These are phyloP conservation scores for Ogataea allantospora DNA, from an alignment of 805 yeast species.

Conservation along the genomic window DNA sequence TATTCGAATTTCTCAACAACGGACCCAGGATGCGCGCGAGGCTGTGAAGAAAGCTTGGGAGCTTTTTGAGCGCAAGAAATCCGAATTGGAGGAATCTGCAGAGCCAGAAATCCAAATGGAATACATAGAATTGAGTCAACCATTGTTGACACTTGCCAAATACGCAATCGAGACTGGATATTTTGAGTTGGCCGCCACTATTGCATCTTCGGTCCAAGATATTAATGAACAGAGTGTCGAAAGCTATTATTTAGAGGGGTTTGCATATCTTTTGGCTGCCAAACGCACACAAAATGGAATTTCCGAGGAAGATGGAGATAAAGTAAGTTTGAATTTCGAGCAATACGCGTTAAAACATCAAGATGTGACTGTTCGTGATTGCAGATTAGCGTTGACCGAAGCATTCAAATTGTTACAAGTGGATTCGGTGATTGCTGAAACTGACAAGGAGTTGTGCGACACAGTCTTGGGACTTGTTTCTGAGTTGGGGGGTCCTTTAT, in stretches of 20 bases:
- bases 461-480: conserved; percentile 51
- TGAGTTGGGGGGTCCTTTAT: conserved; percentile 61
- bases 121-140: conserved; percentile 67
- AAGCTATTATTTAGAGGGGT: conserved; percentile 77
- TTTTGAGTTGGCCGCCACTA: conserved; percentile 63
- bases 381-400: conserved; percentile 40
- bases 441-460: conserved; percentile 57
- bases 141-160: conserved; percentile 68
- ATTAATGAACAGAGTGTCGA: conserved; percentile 85
- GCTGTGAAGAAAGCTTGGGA: conserved; percentile 74
- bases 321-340: conserved; percentile 40
- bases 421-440: conserved; percentile 37
- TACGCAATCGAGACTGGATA: conserved; percentile 75
- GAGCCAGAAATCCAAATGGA: conserved; percentile 45
- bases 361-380: conserved; percentile 38
- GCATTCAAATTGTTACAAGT: conserved; percentile 37
- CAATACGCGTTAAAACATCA: conserved; percentile 34
- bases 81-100: conserved; percentile 40
- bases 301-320: conserved; percentile 15
- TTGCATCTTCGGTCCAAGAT: conserved; percentile 65
- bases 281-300: conserved; percentile 32
- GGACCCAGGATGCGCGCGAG: conserved; percentile 64
- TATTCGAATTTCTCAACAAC: conserved; percentile 84
- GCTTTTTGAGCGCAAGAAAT: conserved; percentile 54
- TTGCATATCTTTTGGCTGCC: conserved; percentile 58